Evolutionary conservation across 2,329 filamentous ascomycete genomes (phyloP).

Genomic region (Fusarium verticillioides): DNA sequence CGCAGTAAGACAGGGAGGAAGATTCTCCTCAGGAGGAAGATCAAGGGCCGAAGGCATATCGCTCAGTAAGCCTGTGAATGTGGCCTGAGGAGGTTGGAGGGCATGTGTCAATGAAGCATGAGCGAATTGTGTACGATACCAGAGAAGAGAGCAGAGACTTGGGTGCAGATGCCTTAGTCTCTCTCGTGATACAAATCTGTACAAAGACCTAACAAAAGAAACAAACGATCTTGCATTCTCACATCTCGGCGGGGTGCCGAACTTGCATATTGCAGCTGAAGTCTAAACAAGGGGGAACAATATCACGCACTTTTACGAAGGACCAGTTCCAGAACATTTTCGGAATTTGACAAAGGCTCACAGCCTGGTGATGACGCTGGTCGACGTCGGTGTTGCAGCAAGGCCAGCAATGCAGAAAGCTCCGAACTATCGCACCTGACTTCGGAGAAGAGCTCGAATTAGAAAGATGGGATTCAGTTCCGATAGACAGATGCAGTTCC

Average conservation of each 20-base stretch:
- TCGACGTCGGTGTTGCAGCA: slow-evolving; percentile 15
- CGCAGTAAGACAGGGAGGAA: slow-evolving; percentile 63
- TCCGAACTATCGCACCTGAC: slow-evolving; percentile 9
- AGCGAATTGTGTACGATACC: slow-evolving; percentile 40
- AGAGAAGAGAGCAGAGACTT: slow-evolving; percentile 20
- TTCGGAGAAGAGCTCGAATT: slow-evolving; percentile 24
- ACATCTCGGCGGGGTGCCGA: slow-evolving; percentile 14
- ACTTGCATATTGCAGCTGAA: slow-evolving; percentile 9
- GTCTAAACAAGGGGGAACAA: not conserved
- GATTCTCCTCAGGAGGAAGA: slow-evolving; percentile 62
- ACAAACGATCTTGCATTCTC: slow-evolving; percentile 11
- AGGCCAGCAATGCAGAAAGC: not conserved
- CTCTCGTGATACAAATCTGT: slow-evolving; percentile 36
- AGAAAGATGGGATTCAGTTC: slow-evolving; percentile 16
- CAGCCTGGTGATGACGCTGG: slow-evolving; percentile 3
- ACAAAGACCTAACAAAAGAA: slow-evolving; percentile 33
- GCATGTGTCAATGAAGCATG: slow-evolving; percentile 1
- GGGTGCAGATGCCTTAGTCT: not conserved
- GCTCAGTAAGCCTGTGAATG: slow-evolving; percentile 29
- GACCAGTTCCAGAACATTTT: not conserved
- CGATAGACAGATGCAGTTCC: slow-evolving; percentile 10
- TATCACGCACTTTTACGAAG: slow-evolving; percentile 12
- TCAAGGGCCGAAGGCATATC: slow-evolving; percentile 62
- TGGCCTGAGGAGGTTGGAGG: slow-evolving; percentile 7
- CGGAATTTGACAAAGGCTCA: not conserved